Evolutionary conservation across 2,329 filamentous ascomycete genomes (phyloP).

Genomic region (Aspergillus caelatus): DNA sequence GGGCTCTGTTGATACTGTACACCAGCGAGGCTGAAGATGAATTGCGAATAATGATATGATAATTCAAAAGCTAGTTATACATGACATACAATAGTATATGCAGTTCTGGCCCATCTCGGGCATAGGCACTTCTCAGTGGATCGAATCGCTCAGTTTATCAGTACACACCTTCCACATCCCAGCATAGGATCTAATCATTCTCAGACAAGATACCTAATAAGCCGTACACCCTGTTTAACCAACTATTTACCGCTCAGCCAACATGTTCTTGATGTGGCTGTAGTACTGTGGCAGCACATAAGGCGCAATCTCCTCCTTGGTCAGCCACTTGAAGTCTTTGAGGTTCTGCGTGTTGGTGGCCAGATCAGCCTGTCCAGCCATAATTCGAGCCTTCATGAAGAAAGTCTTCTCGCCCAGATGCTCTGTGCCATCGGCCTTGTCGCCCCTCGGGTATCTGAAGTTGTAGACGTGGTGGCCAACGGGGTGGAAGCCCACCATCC

Average conservation of each 20-base stretch:
- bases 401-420: conserved; percentile 79
- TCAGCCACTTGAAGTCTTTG: conserved; percentile 87
- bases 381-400: conserved; percentile 94
- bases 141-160: conserved; percentile 14
- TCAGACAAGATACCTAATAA: background rate
- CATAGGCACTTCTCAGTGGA: conserved; percentile 2
- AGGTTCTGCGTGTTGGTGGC: conserved; percentile 71
- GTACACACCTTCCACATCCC: conserved; percentile 10
- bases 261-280: conserved; percentile 76
- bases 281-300: conserved; percentile 71
- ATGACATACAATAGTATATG: conserved; percentile 43
- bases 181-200: background rate
- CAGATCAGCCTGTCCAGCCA: conserved; percentile 92
- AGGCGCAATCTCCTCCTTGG: conserved; percentile 80
- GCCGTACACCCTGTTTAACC: conserved; percentile 3
- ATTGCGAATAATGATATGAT: conserved; percentile 14
- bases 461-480: conserved; percentile 74
- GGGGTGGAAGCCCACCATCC: conserved; percentile 89
- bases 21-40: conserved; percentile 6
- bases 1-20: background rate
- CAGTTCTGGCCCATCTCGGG: conserved; percentile 24
- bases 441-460: conserved; percentile 53
- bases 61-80: conserved; percentile 40
- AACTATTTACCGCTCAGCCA: conserved; percentile 68
- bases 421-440: conserved; percentile 38